These are phyloP conservation scores for Kwoniella shivajii DNA, from an alignment of 1,284 basidiomycete genomes.

Conservation along the genomic window DNA sequence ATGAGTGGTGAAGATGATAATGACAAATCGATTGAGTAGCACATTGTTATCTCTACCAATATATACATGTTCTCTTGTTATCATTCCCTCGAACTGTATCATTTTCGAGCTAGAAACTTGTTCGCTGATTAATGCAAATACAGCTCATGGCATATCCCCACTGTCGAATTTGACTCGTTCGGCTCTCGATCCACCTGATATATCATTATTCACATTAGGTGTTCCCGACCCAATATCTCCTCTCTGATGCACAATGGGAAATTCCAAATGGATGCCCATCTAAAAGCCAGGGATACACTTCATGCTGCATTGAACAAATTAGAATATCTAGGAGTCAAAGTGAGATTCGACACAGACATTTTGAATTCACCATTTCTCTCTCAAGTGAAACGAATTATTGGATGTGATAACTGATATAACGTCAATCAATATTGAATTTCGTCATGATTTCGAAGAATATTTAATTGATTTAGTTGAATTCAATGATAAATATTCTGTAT, in stretches of 20 bases:
- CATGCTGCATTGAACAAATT: no score
- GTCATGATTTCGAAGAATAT: background rate
- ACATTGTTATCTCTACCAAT: slow-evolving; percentile 4
- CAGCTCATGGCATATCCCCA: slow-evolving; percentile 8
- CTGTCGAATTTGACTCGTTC: slow-evolving; percentile 11
- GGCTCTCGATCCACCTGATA: slow-evolving; percentile 4
- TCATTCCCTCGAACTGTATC: no score
- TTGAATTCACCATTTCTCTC: background rate
- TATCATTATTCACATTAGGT: slow-evolving; percentile 7
- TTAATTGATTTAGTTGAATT: background rate
- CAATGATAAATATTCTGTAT: slow-evolving; percentile 1
- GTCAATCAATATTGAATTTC: background rate
- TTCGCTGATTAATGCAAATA: no score
- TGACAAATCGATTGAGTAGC: slow-evolving; percentile 27
- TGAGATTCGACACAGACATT: background rate
- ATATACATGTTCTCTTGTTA: no score
- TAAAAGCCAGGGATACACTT: background rate
- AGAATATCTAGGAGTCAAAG: background rate
- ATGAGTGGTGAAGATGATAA: slow-evolving; percentile 24
- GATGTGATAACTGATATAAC: background rate
- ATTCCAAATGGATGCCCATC: background rate
- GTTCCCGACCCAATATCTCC: slow-evolving; percentile 19
- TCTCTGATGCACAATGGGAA: slow-evolving; percentile 14
- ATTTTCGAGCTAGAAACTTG: no score
- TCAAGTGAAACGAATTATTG: background rate